A percentile compares a stretch with the other conserved stretches of the same genome.
Conservation (phyloP, 768 basidiomycete species). For the Podaxis sp. region DNA sequence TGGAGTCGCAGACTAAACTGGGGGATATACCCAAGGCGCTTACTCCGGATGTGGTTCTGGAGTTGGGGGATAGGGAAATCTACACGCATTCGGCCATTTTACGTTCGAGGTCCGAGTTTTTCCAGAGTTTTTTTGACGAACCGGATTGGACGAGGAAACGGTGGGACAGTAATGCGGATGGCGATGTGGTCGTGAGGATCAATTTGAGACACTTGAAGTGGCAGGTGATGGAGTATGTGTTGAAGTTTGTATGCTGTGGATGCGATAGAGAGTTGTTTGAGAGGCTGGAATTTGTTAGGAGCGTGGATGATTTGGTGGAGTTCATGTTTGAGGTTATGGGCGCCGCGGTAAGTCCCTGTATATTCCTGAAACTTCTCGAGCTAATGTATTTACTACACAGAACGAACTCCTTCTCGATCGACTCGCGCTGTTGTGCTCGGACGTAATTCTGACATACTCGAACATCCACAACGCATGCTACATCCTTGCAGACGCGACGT, state of each 20-base stretch:
- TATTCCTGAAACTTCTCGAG: neutral
- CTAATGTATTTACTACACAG: slow-evolving; percentile 29
- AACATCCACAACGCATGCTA: slow-evolving; percentile 75
- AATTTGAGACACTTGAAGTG: slow-evolving; percentile 70
- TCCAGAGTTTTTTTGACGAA: slow-evolving; percentile 79
- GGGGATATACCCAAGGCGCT: slow-evolving; percentile 23
- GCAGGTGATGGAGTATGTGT: slow-evolving; percentile 70
- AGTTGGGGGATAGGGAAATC: slow-evolving; percentile 63
- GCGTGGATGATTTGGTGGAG: slow-evolving; percentile 73
- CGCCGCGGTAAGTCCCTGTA: slow-evolving; percentile 57
- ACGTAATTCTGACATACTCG: slow-evolving; percentile 60
- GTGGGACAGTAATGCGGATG: slow-evolving; percentile 23
- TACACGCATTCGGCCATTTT: slow-evolving; percentile 69
- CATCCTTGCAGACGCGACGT: slow-evolving; percentile 76
- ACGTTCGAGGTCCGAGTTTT: slow-evolving; percentile 80
- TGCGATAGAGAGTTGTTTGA: slow-evolving; percentile 65
- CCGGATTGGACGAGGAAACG: slow-evolving; percentile 73
- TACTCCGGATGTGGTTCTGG: slow-evolving; percentile 66
- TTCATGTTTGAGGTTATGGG: slow-evolving; percentile 86
- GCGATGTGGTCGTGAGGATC: slow-evolving; percentile 50
- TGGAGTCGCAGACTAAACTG: too few relatives aligned
- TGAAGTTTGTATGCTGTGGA: slow-evolving; percentile 77
- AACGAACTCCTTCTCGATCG: slow-evolving; percentile 88
- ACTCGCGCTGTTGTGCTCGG: slow-evolving; percentile 79
- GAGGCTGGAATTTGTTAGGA: slow-evolving; percentile 51